Base-by-base conservation (phyloP, 2,329 filamentous ascomycete genomes). In the Penicillium verrucosum region DNA sequence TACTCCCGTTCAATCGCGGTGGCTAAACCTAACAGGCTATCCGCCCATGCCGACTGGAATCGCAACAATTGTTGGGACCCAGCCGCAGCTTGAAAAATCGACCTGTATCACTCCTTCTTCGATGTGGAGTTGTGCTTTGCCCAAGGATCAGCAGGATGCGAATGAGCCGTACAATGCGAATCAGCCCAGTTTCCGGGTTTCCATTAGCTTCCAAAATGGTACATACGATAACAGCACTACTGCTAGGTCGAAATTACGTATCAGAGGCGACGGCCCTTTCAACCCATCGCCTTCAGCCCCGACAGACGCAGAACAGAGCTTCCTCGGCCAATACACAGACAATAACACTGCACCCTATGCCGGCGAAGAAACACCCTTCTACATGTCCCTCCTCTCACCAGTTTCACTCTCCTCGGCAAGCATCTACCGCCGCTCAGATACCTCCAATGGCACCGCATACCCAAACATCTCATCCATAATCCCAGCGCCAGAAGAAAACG, bases 331-430 rank as follows among this genome's bases (percentile, higher is more conserved):
- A 92, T 68, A 92, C 90, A 96, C 92, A 0, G 93, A 97, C 67
- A 81, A 82, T 0, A 85, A 90, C 59, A 78, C 82, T 12, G 80
- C 81, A 67, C 82, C 86, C 4, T 96, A 93, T 72, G 86, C 87
- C 1, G 92, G 92, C 61, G 92, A 96, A 75, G 82, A 87, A 9
- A 95, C 93, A 0, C 92, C 93, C 0, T 96, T 97, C 73, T 96
- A 88, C 72, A 89, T 96, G 63, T 90, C 86, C 29, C 80, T 96
- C 53, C 76, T 92, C 11, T 75, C 70, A 6, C 62, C 74, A 0
- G 65, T 69, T 6, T 67, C 73, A 7, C 57, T 71, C 66, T 72
- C 77, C 4, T 79, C 81, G 0, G 60, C 61, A 58, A 71, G 70
- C 18, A 64, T 77, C 4, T 60, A 62, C 36, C 78, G 75, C 58